Base-by-base conservation (phyloP, 331 rosid species). In the Arachis monticola region DNA sequence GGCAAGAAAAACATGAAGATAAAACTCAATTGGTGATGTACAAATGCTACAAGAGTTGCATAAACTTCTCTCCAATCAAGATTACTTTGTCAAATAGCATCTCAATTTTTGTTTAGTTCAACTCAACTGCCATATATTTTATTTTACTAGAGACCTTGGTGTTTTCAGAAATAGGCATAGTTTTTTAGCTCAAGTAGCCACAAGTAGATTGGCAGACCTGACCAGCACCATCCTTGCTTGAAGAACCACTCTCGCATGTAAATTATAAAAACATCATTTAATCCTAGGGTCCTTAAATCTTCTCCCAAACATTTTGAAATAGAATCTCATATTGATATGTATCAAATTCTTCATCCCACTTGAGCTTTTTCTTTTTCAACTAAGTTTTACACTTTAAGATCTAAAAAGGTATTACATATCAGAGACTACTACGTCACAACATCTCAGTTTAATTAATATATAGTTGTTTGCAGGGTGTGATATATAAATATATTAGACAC, bases 1-100 rank as follows among this genome's bases (percentile, higher is more conserved):
- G 47, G 50, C 53, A 67, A 77, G 62, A 4, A 82, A 77, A 32
- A 46, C n/a, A 41, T 62, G 53, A 64, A 13, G 30, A 42, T 69
- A 56, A 9, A 61, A 48, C 55, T 38, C 40, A 38, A 31, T 60
- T 46, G 63, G 40, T 8, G 45, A 31, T 52, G 64, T 8, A 53
- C 57, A 60, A 65, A 44, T 72, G 67, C 62, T 53, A 10, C 45
- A 64, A 48, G 45, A 64, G 57, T 64, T 10, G 72, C 51, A 52
- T 42, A 71, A 63, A 67, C 46, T 30, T 63, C 75, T 45, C 4
- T 76, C 52, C 53, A 56, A 47, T 6, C 60, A 46, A 53, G 5
- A 51, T 45, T 5, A 6, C 56, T 61, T 8, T 46, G 13, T 41
- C 50, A 61, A 52, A 64, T 17, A 57, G 31, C n/a, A 58, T 12